Base-by-base conservation (phyloP, 2,329 filamentous ascomycete genomes). In the Aspergillus oerlinghausenensis region DNA sequence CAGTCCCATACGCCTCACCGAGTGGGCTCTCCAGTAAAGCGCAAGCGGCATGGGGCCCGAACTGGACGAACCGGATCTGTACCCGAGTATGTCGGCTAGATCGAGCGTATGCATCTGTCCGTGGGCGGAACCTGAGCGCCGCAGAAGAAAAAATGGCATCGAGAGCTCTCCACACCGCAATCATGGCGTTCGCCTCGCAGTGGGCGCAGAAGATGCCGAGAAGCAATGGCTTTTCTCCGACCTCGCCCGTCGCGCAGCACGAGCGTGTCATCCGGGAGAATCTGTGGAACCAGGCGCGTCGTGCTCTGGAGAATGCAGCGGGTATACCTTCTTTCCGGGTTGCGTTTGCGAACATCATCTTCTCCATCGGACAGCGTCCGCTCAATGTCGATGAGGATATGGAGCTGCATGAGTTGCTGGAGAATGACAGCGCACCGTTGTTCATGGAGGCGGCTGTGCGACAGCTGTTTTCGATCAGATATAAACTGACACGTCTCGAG, bases 261-360 rank as follows among this genome's bases (percentile, higher is more conserved):
- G 73, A 77, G 56, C 65, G 74, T 19, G 65, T 61, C 1, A 68
- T 78, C 19, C 73, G 76, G 54, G 67, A 72, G 43, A 66, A 65
- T 4, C 67, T 75, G 3, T 79, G 77, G 77, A 72, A 78, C 54
- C 67, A 78, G 60, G 76, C 77, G 32, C 68, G 70, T 1, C 66
- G 67, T 3, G 74, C 74, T 10, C 61, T 79, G 40, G 68, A 75
- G 43, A 63, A 70, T 19, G 72, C 71, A 1, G 63, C 68, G 9
- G 71, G 69, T 2, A 73, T 77, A n/a, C 72, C 75, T n/a, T 79
- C 77, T 1, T 78, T 78, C 58, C 71, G 76, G 2, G 68, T 79
- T 10, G 73, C 75, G 2, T 73, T 79, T 29, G 77, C 77, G 26
- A 73, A 77, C 47, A 75, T 79, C 23, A 73, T 79, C 5, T 78